These are phyloP conservation scores for Artemisia argyi DNA, from an alignment of 129 eudicot genomes.

Conservation along the genomic window DNA sequence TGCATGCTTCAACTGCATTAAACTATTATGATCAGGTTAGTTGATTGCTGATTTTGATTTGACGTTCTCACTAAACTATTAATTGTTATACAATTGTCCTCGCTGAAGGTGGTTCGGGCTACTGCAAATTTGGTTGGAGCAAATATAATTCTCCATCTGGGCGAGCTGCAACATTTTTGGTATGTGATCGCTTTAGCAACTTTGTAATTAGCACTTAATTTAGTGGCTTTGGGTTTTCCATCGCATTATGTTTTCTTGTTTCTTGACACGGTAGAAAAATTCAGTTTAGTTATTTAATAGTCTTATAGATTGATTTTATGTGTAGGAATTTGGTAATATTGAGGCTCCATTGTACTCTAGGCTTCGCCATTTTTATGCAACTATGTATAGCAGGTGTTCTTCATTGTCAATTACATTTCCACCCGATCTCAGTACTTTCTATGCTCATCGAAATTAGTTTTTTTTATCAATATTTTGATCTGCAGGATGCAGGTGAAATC, in stretches of 20 bases:
- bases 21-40: slow-evolving; percentile 16
- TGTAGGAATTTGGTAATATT: slow-evolving; percentile 97
- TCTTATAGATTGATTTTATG: slow-evolving; percentile 1
- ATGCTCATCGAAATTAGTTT: neutral
- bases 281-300: slow-evolving; percentile 9
- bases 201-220: slow-evolving; percentile 7
- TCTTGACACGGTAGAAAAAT: neutral
- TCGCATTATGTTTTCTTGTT: neutral
- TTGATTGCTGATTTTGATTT: slow-evolving; percentile 3
- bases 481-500: slow-evolving; percentile 98
- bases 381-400: slow-evolving; percentile 79
- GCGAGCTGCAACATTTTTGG: slow-evolving; percentile 85
- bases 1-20: too few relatives aligned
- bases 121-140: slow-evolving; percentile 98
- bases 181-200: slow-evolving; percentile 28
- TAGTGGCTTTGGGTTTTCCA: neutral
- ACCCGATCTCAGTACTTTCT: neutral
- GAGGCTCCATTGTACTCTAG: slow-evolving; percentile 94
- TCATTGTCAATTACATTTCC: neutral
- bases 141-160: slow-evolving; percentile 84
- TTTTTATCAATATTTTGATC: neutral
- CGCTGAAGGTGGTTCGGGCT: slow-evolving; percentile 88
- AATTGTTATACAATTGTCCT: slow-evolving; percentile 19
- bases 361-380: slow-evolving; percentile 81
- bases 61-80: slow-evolving; percentile 3